These are phyloP conservation scores for Pythium monospermum DNA, from an alignment of 352 stramenopile species.

Conservation along the genomic window DNA sequence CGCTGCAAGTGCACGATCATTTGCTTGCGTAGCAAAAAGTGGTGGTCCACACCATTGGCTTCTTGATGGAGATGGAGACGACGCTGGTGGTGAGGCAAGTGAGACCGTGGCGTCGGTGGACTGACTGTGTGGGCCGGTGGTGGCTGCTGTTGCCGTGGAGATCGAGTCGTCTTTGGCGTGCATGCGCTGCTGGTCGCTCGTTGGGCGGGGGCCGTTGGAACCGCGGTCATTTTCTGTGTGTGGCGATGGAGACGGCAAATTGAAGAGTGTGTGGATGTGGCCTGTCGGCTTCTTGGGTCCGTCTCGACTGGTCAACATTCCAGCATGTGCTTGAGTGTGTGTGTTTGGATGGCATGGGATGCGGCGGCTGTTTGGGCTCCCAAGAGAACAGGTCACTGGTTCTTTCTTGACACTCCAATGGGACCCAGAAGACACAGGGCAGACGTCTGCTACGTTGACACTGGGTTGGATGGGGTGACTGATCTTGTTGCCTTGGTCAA, in stretches of 20 bases:
- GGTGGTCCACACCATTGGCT: constrained; percentile 17
- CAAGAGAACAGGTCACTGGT: too few relatives aligned
- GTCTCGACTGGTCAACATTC: too few relatives aligned
- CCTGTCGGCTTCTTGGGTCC: too few relatives aligned
- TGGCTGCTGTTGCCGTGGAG: neutral
- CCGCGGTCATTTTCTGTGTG: neutral
- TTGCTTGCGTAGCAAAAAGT: constrained; percentile 39
- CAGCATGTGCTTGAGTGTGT: too few relatives aligned
- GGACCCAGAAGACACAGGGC: too few relatives aligned
- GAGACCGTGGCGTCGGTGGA: neutral
- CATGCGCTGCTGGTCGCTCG: neutral
- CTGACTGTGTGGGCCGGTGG: neutral
- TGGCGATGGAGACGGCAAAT: neutral
- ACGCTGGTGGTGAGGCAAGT: neutral
- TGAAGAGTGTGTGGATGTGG: too few relatives aligned
- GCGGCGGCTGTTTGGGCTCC: too few relatives aligned
- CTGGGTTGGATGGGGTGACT: too few relatives aligned
- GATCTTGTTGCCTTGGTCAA: too few relatives aligned
- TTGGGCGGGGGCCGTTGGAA: neutral
- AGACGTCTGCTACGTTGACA: too few relatives aligned
- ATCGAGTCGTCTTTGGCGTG: neutral
- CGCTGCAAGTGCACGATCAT: constrained; percentile 42
- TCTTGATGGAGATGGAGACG: neutral
- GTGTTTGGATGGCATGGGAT: too few relatives aligned
- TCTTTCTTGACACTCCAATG: too few relatives aligned